These are phyloP conservation scores for Mucor irregularis DNA, from an alignment of 371 early-diverging fungal genomes.

Conservation along the genomic window DNA sequence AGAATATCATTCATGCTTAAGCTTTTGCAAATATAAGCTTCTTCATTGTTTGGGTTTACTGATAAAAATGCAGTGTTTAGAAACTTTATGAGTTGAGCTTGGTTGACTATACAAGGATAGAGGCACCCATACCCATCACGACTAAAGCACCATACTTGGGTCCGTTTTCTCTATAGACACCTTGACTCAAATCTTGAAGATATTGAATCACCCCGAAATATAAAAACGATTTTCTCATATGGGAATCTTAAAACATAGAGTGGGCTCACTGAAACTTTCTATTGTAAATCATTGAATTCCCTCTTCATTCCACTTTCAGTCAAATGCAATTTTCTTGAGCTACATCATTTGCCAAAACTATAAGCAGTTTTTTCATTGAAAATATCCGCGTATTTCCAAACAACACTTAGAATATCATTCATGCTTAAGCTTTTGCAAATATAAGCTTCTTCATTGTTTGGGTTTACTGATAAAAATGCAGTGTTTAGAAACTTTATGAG, in stretches of 20 bases:
- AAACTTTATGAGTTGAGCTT: slow-evolving; percentile 9
- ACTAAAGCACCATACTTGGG: too few relatives aligned
- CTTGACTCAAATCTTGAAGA: too few relatives aligned
- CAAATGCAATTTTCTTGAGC: slow-evolving; percentile 6
- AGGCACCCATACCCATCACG: too few relatives aligned
- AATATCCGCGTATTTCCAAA: slow-evolving; percentile 4
- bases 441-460: slow-evolving; percentile 9
- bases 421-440: slow-evolving; percentile 2
- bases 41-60: slow-evolving; percentile 8
- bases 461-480: slow-evolving; percentile 8
- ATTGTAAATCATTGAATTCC: slow-evolving; percentile 9
- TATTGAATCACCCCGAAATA: too few relatives aligned
- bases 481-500: slow-evolving; percentile 4
- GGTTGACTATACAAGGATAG: slow-evolving; percentile 4
- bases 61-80: slow-evolving; percentile 5
- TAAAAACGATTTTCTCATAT: too few relatives aligned
- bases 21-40: slow-evolving; percentile 4
- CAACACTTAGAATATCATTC: neutral
- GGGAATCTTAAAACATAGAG: slow-evolving; percentile 15
- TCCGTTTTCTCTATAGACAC: too few relatives aligned
- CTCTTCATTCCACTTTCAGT: slow-evolving; percentile 6
- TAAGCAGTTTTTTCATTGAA: slow-evolving; percentile 2
- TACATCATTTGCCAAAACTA: slow-evolving; percentile 8
- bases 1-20: slow-evolving; percentile 1
- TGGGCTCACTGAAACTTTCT: slow-evolving; percentile 7